A percentile compares a stretch with the other conserved stretches of the same genome.
Evolutionary conservation across 257 asterid genomes (phyloP).

Genomic region (Lithospermum erythrorhizon): DNA sequence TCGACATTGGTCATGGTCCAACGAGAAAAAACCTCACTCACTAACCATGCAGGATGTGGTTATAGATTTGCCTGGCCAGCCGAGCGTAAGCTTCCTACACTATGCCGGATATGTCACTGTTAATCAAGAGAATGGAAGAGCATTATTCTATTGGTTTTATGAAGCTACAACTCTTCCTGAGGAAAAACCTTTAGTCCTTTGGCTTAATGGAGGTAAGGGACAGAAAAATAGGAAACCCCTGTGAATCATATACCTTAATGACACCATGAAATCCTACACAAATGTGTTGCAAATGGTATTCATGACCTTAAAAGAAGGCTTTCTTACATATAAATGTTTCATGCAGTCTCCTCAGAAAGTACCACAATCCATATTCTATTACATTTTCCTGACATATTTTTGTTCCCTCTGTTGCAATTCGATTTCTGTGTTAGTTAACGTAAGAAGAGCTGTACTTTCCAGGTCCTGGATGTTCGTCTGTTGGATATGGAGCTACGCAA

Average conservation of each 20-base stretch:
- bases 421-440: conserved; percentile 6
- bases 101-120: conserved; percentile 68
- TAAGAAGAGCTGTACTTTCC: conserved; percentile 22
- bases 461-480: conserved; percentile 99
- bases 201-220: conserved; percentile 91
- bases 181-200: conserved; percentile 73
- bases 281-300: too few relatives aligned
- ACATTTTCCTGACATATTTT: conserved; percentile 5
- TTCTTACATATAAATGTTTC: too few relatives aligned
- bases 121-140: conserved; percentile 49
- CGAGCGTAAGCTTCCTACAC: conserved; percentile 47
- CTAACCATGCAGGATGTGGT: conserved; percentile 39
- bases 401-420: conserved; percentile 12
- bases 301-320: too few relatives aligned
- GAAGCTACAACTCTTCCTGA: conserved; percentile 46
- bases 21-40: conserved; percentile 19
- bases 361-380: not conserved
- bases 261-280: not conserved
- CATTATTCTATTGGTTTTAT: conserved; percentile 85
- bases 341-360: not conserved
- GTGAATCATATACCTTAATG: not conserved
- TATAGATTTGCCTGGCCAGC: conserved; percentile 71
- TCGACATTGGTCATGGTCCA: conserved; percentile 28
- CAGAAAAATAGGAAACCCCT: not conserved
- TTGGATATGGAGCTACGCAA: conserved; percentile 97